These are phyloP conservation scores for Mimosa bimucronata DNA, from an alignment of 306 rosid genomes.

Conservation along the genomic window DNA sequence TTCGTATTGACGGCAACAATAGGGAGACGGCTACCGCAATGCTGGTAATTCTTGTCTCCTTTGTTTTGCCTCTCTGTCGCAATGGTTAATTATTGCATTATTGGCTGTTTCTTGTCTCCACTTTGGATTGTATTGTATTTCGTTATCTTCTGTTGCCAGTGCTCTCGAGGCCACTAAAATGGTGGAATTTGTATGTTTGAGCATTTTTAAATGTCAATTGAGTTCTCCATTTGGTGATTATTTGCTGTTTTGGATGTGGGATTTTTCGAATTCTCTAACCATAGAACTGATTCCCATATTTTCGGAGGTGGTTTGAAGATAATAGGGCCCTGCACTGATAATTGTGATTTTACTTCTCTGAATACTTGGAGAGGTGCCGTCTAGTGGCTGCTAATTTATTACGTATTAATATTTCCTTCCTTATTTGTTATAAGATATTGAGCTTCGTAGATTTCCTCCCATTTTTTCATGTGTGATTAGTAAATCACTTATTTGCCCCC, in stretches of 20 bases:
- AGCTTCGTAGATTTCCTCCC: constrained; percentile 4
- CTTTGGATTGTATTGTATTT: background rate
- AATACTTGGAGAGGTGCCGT: background rate
- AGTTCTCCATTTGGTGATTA: background rate
- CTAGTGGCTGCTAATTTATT: background rate
- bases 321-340: background rate
- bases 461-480: constrained; percentile 30
- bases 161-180: background rate
- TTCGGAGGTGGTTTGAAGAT: background rate
- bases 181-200: background rate
- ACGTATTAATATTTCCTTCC: constrained; percentile 15
- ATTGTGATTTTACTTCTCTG: background rate
- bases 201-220: background rate
- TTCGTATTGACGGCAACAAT: constrained; percentile 73
- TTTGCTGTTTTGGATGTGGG: background rate
- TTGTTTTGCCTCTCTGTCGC: background rate
- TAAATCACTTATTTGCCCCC: constrained; percentile 14
- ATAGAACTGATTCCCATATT: background rate
- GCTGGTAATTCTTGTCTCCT: constrained; percentile 55
- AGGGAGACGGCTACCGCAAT: constrained; percentile 82
- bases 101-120: background rate
- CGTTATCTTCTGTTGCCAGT: background rate
- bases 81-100: background rate
- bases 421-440: constrained; percentile 11
- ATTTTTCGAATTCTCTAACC: background rate